Base-by-base conservation (phyloP, 495 filamentous ascomycete species). In the Penicillium maclennaniae region DNA sequence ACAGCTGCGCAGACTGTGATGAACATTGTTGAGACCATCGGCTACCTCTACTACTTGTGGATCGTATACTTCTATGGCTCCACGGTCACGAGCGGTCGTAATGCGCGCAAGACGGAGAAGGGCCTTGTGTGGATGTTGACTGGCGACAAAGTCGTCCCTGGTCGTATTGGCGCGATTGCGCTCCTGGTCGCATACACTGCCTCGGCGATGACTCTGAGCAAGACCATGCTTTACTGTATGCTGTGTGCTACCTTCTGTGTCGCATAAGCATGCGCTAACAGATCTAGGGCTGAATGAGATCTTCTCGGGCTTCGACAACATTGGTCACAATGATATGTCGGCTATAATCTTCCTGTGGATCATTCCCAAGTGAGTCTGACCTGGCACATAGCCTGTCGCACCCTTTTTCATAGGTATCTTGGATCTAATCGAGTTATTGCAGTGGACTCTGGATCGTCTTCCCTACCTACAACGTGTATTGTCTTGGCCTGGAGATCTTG, bases 201-300 rank as follows among this genome's bases (percentile, higher is more conserved):
- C 1, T 83, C 83, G 6, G 75, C 91, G 4, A 87, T 93, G 87
- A 96, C 92, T 2, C 60, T 93, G 1, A 86, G 84, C 69, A 96
- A 96, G 82, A 96, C 92, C 15, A 61, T 88, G 49, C 70, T 97
- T 15, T 97, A 96, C 62, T 87, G 91, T 91, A 62, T 77, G 85
- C 77, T 49, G 12, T 14, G 56, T 40, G 1, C 25, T 40, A 4
- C 44, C 4, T 44, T 2, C 21, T 10, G 3, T 16, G 19, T 21
- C 36, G 47, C 10, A 3, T n/a, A 44, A 36, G n/a, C 43, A 47
- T 46, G 27, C 46, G 36, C 57, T 58, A 19, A 58, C 10, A 10
- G 7, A 6, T 16, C 20, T 48, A 92, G 89, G 81, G 82, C 63
- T 92, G 28, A 87, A 87, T 57, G 91, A 95, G 67, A 75, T 79